Percentiles rank a stretch among this genome's conserved stretches.
These are phyloP conservation scores for Panus rudis DNA, from an alignment of 768 basidiomycete genomes.

Conservation along the genomic window DNA sequence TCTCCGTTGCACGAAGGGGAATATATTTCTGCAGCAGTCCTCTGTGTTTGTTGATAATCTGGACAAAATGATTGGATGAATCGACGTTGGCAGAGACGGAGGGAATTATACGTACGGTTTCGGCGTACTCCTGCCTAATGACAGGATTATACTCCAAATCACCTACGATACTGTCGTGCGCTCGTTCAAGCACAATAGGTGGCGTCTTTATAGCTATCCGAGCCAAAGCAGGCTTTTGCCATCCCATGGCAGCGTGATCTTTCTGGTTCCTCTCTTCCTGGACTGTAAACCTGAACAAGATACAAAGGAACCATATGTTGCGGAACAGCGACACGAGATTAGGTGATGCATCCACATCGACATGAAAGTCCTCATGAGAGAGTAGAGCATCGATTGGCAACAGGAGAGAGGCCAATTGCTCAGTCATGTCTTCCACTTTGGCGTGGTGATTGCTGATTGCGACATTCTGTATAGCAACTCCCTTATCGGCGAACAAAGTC, in stretches of 20 bases:
- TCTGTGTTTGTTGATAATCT: slow-evolving; percentile 73
- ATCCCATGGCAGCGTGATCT: slow-evolving; percentile 71
- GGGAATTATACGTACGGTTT: slow-evolving; percentile 43
- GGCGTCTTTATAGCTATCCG: slow-evolving; percentile 87
- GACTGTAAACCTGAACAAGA: slow-evolving; percentile 75
- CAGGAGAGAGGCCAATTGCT: slow-evolving; percentile 80
- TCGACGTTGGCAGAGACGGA: neutral
- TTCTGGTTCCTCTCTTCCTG: slow-evolving; percentile 42
- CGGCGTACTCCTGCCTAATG: slow-evolving; percentile 77
- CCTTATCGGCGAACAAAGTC: slow-evolving; percentile 84
- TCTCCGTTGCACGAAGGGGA: slow-evolving; percentile 56
- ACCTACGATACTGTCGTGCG: slow-evolving; percentile 75
- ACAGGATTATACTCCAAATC: slow-evolving; percentile 92
- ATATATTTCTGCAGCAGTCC: slow-evolving; percentile 57
- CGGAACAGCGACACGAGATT: slow-evolving; percentile 75
- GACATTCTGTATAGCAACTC: slow-evolving; percentile 80
- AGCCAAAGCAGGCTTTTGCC: slow-evolving; percentile 69
- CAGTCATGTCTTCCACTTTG: slow-evolving; percentile 79
- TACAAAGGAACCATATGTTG: slow-evolving; percentile 91
- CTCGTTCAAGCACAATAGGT: slow-evolving; percentile 71
- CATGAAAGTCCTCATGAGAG: slow-evolving; percentile 58
- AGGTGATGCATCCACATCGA: slow-evolving; percentile 45
- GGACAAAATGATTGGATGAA: slow-evolving; percentile 2
- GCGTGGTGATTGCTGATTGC: slow-evolving; percentile 58
- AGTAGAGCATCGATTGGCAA: slow-evolving; percentile 89